Evolutionary conservation across 225 moss, liverwort and hornwort species (phyloP), one percentile per base, ranked within the genome.

Genomic region (Thuidium tamariscinum): DNA sequence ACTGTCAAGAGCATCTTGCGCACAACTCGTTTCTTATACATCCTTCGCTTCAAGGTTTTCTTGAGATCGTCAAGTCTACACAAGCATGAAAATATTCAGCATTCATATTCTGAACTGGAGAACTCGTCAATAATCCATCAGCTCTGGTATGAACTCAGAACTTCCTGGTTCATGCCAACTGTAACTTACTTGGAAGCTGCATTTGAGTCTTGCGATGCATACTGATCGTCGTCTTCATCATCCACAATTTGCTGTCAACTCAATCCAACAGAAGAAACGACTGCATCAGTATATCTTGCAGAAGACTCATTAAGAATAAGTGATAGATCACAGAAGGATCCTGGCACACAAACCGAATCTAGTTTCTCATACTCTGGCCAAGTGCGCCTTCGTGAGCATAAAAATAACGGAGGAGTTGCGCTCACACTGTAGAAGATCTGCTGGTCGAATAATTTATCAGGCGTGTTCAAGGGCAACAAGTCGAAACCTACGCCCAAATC

Each of bases 1-100:
- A 99, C 89, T 77, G 92, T 97, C 89, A 99, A 88, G 74, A 86
- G 90, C 95, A 99, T 95, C 93, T 96, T 97, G 62, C 99, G 94
- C 34, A 97, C 94, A 46, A 97, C 92, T 44, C 99, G 94, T 92
- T 96, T 99, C 91, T 99, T 99, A 72, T 96, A 97, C 89, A 97
- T 86, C 86, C 97, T 95, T 84, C 94, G 96, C 82, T 94, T 94
- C 88, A 99, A 88, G 77, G 93, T 94, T 90, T 93, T 85, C 84
- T 91, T 93, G 87, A 99, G 95, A 60, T 96, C 96, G 63, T 96
- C 89, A 88, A 99, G 97, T 85, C 98, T 99, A 84, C 88, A 88
- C 36, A 88, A 89, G 79, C 75, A 89, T 68, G 77, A 77, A 73
- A 54, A 84, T 36, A 68, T 70, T 64, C 13, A 73, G 82, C 64